Percentiles rank a stretch among this genome's conserved stretches.
phyloP scores from a whole-genome alignment of 345 rosid genomes.

The Theobroma cacao region DNA sequence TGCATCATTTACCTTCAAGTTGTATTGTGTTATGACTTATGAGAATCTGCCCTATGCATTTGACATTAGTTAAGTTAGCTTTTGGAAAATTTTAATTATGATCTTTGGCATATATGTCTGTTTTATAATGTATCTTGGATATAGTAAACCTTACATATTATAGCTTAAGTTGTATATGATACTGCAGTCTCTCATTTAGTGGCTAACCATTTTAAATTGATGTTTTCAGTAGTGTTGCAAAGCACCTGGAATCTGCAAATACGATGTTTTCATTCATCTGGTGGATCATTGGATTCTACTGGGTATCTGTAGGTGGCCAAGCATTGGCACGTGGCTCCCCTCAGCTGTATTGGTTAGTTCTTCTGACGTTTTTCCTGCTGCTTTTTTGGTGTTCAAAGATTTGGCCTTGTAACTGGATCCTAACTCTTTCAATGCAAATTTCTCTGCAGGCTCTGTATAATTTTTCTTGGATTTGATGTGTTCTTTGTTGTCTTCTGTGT shows the following conservation, averaged over 20 bases:
- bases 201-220: constrained; percentile 9
- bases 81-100: neutral
- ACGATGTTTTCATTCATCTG: constrained; percentile 97
- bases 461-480: constrained; percentile 92
- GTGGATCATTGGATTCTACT: constrained; percentile 99
- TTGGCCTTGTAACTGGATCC: constrained; percentile 10
- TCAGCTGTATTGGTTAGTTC: constrained; percentile 83
- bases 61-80: neutral
- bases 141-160: neutral
- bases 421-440: constrained; percentile 15
- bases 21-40: neutral
- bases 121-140: neutral
- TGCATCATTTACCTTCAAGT: neutral
- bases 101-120: neutral
- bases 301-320: constrained; percentile 96
- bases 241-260: constrained; percentile 94
- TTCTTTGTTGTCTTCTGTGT: constrained; percentile 95
- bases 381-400: neutral
- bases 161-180: neutral
- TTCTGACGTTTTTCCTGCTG: constrained; percentile 2
- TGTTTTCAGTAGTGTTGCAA: constrained; percentile 54
- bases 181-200: neutral
- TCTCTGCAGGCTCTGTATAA: constrained; percentile 81
- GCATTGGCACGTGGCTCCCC: constrained; percentile 63
- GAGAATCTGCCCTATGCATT: neutral